A percentile compares a stretch with the other conserved stretches of the same genome.
phyloP scores from a whole-genome alignment of 495 filamentous ascomycete genomes.

The Aspergillus sclerotiicarbonarius region DNA sequence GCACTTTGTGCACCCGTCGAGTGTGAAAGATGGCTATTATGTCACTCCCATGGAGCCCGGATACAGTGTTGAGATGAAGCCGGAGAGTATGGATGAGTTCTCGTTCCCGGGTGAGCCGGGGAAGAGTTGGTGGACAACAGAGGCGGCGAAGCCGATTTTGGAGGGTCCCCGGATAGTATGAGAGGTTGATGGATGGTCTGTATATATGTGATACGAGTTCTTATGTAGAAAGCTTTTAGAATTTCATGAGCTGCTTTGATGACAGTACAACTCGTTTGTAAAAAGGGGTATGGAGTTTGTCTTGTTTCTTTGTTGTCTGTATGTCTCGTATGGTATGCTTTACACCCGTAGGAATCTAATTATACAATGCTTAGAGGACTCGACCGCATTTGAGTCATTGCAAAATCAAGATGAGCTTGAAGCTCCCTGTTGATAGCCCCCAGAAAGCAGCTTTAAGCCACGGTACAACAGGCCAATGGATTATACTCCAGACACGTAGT shows the following conservation, averaged over 20 bases:
- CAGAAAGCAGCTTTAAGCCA: too few species aligned
- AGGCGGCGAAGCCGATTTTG: slow-evolving; percentile 65
- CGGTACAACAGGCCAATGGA: too few species aligned
- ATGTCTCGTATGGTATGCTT: background rate
- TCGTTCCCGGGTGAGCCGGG: slow-evolving; percentile 72
- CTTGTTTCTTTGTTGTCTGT: background rate
- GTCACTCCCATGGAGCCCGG: slow-evolving; percentile 79
- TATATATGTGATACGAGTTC: slow-evolving; percentile 27
- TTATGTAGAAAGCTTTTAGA: slow-evolving; percentile 7
- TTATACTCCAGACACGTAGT: too few species aligned
- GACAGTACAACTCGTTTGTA: background rate
- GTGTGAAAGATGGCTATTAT: slow-evolving; percentile 83
- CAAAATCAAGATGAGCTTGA: too few species aligned
- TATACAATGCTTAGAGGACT: too few species aligned
- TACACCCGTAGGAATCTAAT: too few species aligned
- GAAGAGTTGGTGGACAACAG: slow-evolving; percentile 78
- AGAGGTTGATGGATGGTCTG: slow-evolving; percentile 17
- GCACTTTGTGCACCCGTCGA: slow-evolving; percentile 80
- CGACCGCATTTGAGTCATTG: too few species aligned
- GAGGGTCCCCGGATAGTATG: slow-evolving; percentile 47
- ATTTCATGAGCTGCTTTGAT: background rate
- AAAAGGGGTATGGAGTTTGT: background rate
- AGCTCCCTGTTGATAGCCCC: too few species aligned
- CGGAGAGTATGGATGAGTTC: slow-evolving; percentile 77
- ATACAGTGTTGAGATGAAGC: slow-evolving; percentile 92